Evolutionary conservation across 2,329 filamentous ascomycete species (phyloP).

Genomic region (Lasiodiplodia theobromae): DNA sequence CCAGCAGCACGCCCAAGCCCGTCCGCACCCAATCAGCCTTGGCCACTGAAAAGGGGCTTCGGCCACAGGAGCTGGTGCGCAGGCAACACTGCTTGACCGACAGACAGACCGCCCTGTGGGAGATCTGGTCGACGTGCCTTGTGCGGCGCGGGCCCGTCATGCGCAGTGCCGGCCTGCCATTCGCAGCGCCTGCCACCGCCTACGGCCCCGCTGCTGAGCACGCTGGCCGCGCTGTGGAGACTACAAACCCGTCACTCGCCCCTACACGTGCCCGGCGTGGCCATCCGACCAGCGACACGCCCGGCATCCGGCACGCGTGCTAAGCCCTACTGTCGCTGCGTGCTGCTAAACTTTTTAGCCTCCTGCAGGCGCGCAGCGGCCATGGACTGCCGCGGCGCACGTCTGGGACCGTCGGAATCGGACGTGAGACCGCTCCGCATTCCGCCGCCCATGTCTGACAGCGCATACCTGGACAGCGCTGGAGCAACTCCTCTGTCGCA

Average conservation of each 20-base stretch:
- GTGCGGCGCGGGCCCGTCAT: conserved; percentile 17
- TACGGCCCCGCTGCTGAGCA: conserved; percentile 4
- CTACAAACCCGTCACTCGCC: conserved; percentile 1
- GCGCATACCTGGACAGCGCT: conserved; percentile 14
- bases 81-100: conserved; percentile 5
- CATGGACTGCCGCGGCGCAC: conserved; percentile 1
- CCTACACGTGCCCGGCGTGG: conserved; percentile 15
- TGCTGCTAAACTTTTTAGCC: not conserved
- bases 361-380: not conserved
- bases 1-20: conserved; percentile 24
- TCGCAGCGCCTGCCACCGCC: conserved; percentile 18
- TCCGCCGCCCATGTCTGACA: conserved; percentile 19
- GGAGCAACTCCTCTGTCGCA: not conserved
- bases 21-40: conserved; percentile 23
- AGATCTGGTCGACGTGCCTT: conserved; percentile 13
- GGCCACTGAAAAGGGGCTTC: conserved; percentile 25
- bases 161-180: conserved; percentile 4
- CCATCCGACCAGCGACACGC: conserved; percentile 6
- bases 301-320: not conserved
- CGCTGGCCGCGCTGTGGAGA: conserved; percentile 14
- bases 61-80: conserved; percentile 15
- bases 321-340: not conserved
- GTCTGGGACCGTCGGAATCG: not conserved
- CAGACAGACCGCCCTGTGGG: conserved; percentile 20
- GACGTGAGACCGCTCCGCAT: conserved; percentile 25